These are phyloP conservation scores for Podospora pseudoanserina DNA, from an alignment of 495 filamentous ascomycete species.

Conservation along the genomic window DNA sequence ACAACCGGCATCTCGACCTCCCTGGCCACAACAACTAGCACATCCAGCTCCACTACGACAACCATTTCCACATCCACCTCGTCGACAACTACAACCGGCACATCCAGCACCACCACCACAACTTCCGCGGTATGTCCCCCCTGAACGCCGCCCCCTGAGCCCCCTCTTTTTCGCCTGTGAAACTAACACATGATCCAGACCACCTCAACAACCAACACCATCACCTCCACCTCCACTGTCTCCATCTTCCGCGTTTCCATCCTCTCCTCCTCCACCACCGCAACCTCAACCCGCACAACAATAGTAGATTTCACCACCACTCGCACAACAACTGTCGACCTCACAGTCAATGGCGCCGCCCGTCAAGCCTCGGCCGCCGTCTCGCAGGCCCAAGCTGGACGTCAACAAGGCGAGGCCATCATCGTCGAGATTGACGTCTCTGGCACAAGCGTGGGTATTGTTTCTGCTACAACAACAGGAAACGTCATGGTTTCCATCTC, in stretches of 20 bases:
- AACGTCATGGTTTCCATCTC: neutral
- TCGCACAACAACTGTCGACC: neutral
- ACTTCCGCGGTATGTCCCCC: neutral
- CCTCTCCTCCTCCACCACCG: neutral
- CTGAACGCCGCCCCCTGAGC: no score
- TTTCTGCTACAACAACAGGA: neutral
- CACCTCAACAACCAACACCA: neutral
- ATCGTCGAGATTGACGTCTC: neutral
- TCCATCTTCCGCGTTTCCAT: neutral
- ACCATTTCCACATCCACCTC: neutral
- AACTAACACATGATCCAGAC: neutral
- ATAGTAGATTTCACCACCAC: neutral
- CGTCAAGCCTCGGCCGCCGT: neutral
- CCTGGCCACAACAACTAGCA: neutral
- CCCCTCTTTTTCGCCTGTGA: neutral
- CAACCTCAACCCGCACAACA: neutral
- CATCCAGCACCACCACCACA: neutral
- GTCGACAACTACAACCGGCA: neutral
- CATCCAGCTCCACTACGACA: neutral
- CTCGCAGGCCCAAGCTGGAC: neutral
- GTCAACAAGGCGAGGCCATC: neutral
- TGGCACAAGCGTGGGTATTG: neutral
- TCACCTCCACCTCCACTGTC: neutral
- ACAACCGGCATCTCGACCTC: neutral
- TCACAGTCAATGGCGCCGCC: neutral